Percentiles rank a stretch among this genome's conserved stretches.
phyloP scores from a whole-genome alignment of 1,284 basidiomycete genomes.

The Melampsora americana region DNA sequence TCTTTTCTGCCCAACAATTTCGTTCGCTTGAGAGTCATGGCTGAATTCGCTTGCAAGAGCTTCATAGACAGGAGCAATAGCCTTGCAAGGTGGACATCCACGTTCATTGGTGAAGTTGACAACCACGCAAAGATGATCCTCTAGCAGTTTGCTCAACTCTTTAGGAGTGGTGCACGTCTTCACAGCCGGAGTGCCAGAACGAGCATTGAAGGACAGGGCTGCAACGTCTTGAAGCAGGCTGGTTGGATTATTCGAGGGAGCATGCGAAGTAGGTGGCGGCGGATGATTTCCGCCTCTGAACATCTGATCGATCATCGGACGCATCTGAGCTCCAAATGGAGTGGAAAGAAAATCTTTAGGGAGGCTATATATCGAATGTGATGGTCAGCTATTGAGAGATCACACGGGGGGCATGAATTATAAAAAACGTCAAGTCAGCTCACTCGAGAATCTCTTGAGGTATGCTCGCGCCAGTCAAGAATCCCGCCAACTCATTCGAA shows the following conservation, averaged over 20 bases:
- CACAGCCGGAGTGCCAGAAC: conserved; percentile 25
- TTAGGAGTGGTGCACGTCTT: conserved; percentile 47
- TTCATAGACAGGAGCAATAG: conserved; percentile 52
- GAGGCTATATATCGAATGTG: conserved; percentile 50
- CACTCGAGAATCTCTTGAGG: conserved; percentile 41
- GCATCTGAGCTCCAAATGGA: conserved; percentile 54
- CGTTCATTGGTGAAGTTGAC: conserved; percentile 53
- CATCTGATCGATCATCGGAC: conserved; percentile 54
- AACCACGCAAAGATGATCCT: conserved; percentile 48
- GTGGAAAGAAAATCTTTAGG: conserved; percentile 54
- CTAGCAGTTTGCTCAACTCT: conserved; percentile 49
- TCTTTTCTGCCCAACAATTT: conserved; percentile 17
- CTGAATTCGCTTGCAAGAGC: conserved; percentile 49
- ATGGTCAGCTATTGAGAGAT: neutral
- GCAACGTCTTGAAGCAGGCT: conserved; percentile 28
- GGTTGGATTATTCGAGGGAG: conserved; percentile 2
- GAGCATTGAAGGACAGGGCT: conserved; percentile 31
- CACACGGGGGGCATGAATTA: neutral
- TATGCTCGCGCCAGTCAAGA: conserved; percentile 30
- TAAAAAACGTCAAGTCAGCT: neutral
- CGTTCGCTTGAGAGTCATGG: conserved; percentile 42
- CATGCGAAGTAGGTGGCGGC: conserved; percentile 15
- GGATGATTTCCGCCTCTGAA: conserved; percentile 43
- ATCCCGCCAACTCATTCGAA: conserved; percentile 37
- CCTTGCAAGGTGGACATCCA: conserved; percentile 52